Conservation (phyloP, 306 rosid species). For the Morella rubra region DNA sequence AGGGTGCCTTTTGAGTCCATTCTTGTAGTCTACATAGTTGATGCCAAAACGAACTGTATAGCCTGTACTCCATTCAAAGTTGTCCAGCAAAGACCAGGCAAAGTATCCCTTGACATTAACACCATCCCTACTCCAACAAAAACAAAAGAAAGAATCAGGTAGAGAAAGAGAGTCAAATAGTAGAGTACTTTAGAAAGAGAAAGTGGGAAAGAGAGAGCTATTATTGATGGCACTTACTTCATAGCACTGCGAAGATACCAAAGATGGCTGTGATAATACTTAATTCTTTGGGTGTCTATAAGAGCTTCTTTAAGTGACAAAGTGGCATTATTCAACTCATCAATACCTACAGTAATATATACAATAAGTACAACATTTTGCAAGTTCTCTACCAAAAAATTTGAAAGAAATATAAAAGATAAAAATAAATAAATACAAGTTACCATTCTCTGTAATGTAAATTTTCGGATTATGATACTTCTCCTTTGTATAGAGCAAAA, state of each 20-base stretch:
- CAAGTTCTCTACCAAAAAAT: too few species aligned
- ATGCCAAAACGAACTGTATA: constrained; percentile 63
- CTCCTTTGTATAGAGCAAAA: too few species aligned
- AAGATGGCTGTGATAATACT: constrained; percentile 48
- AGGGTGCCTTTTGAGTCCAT: constrained; percentile 44
- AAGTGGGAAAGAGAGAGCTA: too few species aligned
- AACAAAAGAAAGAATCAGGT: too few species aligned
- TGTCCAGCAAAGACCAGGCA: constrained; percentile 70
- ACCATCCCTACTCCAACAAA: constrained; percentile 49
- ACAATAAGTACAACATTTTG: too few species aligned
- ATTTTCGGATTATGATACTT: too few species aligned
- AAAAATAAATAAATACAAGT: not conserved
- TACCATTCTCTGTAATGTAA: constrained; percentile 73
- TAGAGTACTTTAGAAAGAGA: too few species aligned
- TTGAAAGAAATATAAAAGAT: too few species aligned
- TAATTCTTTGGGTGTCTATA: constrained; percentile 43
- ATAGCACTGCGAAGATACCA: constrained; percentile 45
- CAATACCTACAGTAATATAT: constrained; percentile 38
- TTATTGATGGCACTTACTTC: constrained; percentile 40
- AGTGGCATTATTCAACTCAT: constrained; percentile 43
- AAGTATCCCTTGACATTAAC: constrained; percentile 70
- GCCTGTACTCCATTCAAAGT: constrained; percentile 62
- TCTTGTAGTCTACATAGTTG: constrained; percentile 55
- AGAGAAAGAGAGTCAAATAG: too few species aligned
- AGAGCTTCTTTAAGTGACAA: constrained; percentile 43